Conservation (phyloP, 225 moss, liverwort and hornwort genomes). For the Ulota crispa region DNA sequence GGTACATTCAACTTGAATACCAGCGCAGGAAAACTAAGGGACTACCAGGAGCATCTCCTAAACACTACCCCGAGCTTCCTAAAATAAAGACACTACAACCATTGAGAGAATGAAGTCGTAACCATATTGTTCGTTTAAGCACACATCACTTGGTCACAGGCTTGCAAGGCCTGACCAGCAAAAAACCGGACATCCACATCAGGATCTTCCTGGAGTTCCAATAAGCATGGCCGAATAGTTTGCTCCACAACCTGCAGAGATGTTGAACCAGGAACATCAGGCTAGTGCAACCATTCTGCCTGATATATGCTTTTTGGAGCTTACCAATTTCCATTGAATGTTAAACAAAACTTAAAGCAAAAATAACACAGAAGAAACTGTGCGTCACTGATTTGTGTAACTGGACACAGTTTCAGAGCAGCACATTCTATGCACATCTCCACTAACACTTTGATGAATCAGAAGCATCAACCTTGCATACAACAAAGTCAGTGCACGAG, state of each 20-base stretch:
- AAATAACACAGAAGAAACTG: not conserved
- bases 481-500: not conserved
- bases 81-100: conserved; percentile 46
- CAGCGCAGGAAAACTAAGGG: conserved; percentile 44
- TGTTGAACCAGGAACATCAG: conserved; percentile 9
- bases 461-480: conserved; percentile 3
- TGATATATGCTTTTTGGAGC: not conserved
- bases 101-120: conserved; percentile 30
- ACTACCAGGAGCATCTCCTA: conserved; percentile 46
- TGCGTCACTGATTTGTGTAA: not conserved
- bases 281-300: not conserved
- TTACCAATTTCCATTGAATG: not conserved
- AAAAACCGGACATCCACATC: conserved; percentile 99
- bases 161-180: conserved; percentile 92
- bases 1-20: conserved; percentile 43
- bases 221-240: conserved; percentile 93
- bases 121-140: conserved; percentile 45
- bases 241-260: conserved; percentile 85
- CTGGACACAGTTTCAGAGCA: not conserved
- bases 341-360: not conserved
- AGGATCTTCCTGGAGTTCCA: conserved; percentile 96
- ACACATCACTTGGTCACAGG: conserved; percentile 98
- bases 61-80: conserved; percentile 44
- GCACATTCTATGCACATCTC: not conserved
- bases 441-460: not conserved